Percentiles rank a stretch among this genome's conserved stretches.
phyloP scores from a whole-genome alignment of 257 asterid genomes.

The Fraxinus quadrangulata region DNA sequence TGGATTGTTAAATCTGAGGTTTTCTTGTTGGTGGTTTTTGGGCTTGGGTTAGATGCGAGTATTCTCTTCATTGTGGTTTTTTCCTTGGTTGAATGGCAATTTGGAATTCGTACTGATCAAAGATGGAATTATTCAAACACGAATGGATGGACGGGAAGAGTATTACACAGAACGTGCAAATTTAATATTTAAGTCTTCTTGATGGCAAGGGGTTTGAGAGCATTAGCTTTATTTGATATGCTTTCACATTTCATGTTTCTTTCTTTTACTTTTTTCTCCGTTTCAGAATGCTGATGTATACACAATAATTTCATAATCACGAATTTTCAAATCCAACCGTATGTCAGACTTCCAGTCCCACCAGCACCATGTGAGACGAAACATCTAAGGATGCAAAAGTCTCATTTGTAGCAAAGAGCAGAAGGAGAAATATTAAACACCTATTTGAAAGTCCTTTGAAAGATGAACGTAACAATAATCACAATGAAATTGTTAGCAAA shows the following conservation, averaged over 20 bases:
- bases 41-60: background rate
- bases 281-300: background rate
- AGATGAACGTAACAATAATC: slow-evolving; percentile 16
- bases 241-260: background rate
- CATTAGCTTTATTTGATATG: background rate
- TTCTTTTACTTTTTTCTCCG: background rate
- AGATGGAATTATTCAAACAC: background rate
- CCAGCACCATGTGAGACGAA: slow-evolving; percentile 3
- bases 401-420: background rate
- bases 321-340: background rate
- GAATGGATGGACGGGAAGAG: background rate
- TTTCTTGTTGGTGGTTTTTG: background rate
- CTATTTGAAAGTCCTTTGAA: slow-evolving; percentile 1
- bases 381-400: background rate
- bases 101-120: background rate
- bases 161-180: background rate
- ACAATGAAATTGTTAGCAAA: slow-evolving; percentile 17
- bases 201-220: slow-evolving; percentile 6
- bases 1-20: background rate
- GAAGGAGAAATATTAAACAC: background rate
- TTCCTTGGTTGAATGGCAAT: background rate
- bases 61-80: background rate
- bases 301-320: background rate
- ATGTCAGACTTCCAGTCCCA: background rate
- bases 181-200: slow-evolving; percentile 4